Base-by-base conservation (phyloP, 345 rosid species). In the Arabis alpina region DNA sequence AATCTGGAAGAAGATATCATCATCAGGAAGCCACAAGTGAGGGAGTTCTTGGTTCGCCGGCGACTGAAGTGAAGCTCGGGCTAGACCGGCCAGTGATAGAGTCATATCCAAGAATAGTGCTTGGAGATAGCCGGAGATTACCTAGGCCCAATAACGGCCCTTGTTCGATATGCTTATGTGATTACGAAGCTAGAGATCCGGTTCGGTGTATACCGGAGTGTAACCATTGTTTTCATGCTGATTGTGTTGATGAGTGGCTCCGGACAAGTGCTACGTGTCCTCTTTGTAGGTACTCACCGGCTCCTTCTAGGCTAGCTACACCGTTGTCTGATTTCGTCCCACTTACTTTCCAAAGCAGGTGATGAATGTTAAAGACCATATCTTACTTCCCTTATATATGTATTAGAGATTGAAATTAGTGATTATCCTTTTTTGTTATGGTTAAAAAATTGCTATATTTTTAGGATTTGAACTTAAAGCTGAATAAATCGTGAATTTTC, bases 231-330 rank as follows among this genome's bases (percentile, higher is more conserved):
- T 90, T 86, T 76, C 96, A 90, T 8, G 81, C 80, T 4, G 83
- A 79, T 53, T 90, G 94, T 58, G 78, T 88, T 15, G 94, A 90
- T 53, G 84, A 80, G 32, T 88, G 97, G 97, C 87, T 90, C 2
- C 54, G 68, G 84, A 64, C 81, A 74, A 88, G 79, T 52, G 88
- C 83, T 54, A 80, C 97, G 36, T 90, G 97, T 72, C 92, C 97
- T 4, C 34, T 90, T 45, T 90, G 97, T 62, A 77, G 97, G 75
- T 77, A 76, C 57, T 90, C 88, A n/a, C 88, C 85, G 16, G 84
- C 75, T 76, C 70, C 77, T 2, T 79, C 83, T 56, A 56, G 67
- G 72, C 49, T 68, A 27, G 74, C 85, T 48, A 85, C 92, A 27
- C 96, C 92, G 0, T 68, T 84, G 61, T 82, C 92, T 8, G 89